Conservation (phyloP, 2,329 filamentous ascomycete genomes). For the Neonectria ditissima region DNA sequence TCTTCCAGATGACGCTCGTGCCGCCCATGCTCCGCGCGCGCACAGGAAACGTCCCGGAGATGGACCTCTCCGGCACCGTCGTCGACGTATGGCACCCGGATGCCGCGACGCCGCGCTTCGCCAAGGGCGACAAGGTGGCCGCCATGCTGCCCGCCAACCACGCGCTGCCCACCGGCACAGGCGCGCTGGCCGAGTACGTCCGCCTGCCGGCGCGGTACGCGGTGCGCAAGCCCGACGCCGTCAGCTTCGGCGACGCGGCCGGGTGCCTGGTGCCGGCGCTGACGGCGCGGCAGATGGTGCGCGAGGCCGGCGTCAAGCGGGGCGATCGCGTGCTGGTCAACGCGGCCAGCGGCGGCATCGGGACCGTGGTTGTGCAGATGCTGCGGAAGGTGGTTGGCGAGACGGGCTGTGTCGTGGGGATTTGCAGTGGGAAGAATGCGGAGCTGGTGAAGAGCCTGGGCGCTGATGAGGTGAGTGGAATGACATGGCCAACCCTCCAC, state of each 20-base stretch:
- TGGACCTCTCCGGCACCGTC: conserved; percentile 58
- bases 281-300: conserved; percentile 54
- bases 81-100: conserved; percentile 50
- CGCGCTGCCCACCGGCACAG: conserved; percentile 50
- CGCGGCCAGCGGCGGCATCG: conserved; percentile 64
- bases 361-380: conserved; percentile 60
- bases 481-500: conserved; percentile 48
- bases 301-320: conserved; percentile 51
- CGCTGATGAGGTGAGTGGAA: conserved; percentile 59
- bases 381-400: conserved; percentile 52
- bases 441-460: conserved; percentile 60
- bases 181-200: conserved; percentile 56
- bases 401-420: conserved; percentile 57
- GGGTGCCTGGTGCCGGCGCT: conserved; percentile 54
- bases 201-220: conserved; percentile 50
- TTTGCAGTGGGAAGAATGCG: conserved; percentile 61
- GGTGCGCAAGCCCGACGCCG: conserved; percentile 47
- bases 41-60: conserved; percentile 54
- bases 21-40: conserved; percentile 53
- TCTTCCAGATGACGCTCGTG: conserved; percentile 55
- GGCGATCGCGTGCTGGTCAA: conserved; percentile 60
- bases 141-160: conserved; percentile 53
- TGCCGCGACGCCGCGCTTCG: conserved; percentile 36
- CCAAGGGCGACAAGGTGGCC: conserved; percentile 50
- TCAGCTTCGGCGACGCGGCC: conserved; percentile 50